Percentiles rank a stretch among this genome's conserved stretches.
Conservation (phyloP, 2,329 filamentous ascomycete species). For the Periconia sp. region DNA sequence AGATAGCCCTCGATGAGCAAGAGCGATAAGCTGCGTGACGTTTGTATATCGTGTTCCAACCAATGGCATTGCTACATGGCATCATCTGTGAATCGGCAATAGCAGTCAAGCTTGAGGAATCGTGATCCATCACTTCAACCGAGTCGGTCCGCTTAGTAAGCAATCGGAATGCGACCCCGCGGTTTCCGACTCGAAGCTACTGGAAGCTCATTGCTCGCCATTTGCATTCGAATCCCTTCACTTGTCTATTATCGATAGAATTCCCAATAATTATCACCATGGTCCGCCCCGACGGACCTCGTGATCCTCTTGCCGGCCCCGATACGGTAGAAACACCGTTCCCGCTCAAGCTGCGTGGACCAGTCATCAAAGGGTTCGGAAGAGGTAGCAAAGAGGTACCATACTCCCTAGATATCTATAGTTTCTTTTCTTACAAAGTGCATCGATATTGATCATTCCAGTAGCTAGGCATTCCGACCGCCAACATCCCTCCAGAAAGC, state of each 20-base stretch:
- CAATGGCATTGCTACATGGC: no score
- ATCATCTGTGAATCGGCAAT: no score
- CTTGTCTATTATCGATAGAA: no score
- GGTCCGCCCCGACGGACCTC: constrained; percentile 56
- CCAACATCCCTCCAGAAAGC: constrained; percentile 75
- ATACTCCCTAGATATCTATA: constrained; percentile 17
- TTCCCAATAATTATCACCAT: no score
- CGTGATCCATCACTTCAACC: no score
- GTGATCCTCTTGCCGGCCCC: constrained; percentile 75
- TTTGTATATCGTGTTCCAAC: no score
- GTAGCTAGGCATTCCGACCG: constrained; percentile 95
- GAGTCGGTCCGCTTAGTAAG: no score
- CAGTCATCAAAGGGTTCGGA: constrained; percentile 91
- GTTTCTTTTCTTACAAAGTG: constrained; percentile 1
- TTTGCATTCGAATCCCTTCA: no score
- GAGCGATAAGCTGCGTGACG: background rate
- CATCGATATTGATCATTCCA: background rate
- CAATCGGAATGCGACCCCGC: no score
- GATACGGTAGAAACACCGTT: constrained; percentile 76
- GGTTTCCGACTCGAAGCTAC: no score
- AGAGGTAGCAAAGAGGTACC: constrained; percentile 87
- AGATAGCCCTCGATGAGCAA: background rate
- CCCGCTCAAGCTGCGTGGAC: constrained; percentile 82
- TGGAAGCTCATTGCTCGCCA: no score
- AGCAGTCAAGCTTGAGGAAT: no score